phyloP scores from a whole-genome alignment of 2,329 filamentous ascomycete species.

The Fusarium luffae region DNA sequence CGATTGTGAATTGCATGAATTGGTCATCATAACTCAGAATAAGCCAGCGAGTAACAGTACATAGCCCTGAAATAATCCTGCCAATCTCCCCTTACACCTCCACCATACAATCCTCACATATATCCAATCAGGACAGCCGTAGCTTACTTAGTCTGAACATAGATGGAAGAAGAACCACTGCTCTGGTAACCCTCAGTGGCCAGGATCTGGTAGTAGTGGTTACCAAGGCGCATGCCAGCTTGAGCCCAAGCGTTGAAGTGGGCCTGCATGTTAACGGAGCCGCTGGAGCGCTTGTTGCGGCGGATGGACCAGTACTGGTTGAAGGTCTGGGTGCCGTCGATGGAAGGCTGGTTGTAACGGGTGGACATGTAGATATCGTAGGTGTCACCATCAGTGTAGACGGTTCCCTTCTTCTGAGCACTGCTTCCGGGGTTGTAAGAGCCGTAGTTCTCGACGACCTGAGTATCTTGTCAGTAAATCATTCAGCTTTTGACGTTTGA shows the following conservation, averaged over 20 bases:
- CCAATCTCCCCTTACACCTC: neutral
- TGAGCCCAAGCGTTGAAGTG: constrained; percentile 17
- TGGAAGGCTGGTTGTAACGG: constrained; percentile 4
- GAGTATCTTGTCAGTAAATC: too few species aligned
- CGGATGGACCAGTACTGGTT: constrained; percentile 28
- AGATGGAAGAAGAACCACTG: constrained; percentile 16
- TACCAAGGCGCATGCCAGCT: constrained; percentile 17
- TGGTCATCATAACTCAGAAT: neutral
- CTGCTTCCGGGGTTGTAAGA: neutral
- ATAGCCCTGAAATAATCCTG: neutral
- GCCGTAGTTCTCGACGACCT: constrained; percentile 14
- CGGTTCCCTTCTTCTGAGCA: constrained; percentile 12
- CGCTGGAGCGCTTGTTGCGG: constrained; percentile 13
- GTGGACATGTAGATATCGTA: constrained; percentile 14
- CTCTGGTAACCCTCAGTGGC: constrained; percentile 27
- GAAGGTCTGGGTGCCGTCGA: constrained; percentile 3
- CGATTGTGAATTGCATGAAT: neutral
- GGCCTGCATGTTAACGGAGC: constrained; percentile 17
- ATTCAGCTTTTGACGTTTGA: too few species aligned
- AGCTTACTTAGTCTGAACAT: constrained; percentile 14
- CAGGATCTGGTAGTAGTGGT: constrained; percentile 20
- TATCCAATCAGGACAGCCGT: neutral
- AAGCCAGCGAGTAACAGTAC: neutral
- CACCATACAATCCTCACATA: neutral
- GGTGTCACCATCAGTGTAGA: constrained; percentile 19